Base-by-base conservation (phyloP, 2,329 filamentous ascomycete species). In the Aspergillus oerlinghausenensis region DNA sequence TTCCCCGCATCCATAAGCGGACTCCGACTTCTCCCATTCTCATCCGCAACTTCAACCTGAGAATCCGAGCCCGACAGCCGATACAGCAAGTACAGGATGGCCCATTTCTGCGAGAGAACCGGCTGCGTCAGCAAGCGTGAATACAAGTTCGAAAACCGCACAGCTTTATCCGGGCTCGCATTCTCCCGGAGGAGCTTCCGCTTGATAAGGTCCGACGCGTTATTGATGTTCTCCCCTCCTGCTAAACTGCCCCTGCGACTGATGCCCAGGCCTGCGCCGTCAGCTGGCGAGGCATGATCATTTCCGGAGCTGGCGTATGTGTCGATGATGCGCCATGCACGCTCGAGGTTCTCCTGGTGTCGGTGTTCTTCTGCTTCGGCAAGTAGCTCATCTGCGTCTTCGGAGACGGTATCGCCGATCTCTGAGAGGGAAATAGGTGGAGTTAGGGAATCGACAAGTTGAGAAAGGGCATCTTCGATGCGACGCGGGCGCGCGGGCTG, bases 51-150 rank as follows among this genome's bases (percentile, higher is more conserved):
- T 43, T 59, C 63, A 29, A 67, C 64, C 8, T 61, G 53, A n/a
- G 60, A 63, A n/a, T 71, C 66, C 50, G 83, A 85, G 68, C 92
- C 89, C 59, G 90, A 86, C 50, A 97, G 83, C 66, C 90, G 87
- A 71, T 94, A 89, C 45, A 99, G 83, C 45, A 99, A 85, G 71
- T 95, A 95, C 21, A 99, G 81, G 63, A 99, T 97, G 3, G 89
- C 91, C 92, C 92, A 97, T 82, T 99, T 99, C 74, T 96, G 89
- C 67, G 90, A 89, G 48, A 99, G 82, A 5, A 97, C 92, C 0
- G 92, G 92, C 63, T 97, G 86, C n/a, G 90, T 89, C 26, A 47
- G 80, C 19, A 99, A 83, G 55, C 91, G 84, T 35, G 90, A 91
- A 75, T 97, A 96, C 28, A 99, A 83, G 69, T 96, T 95, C 25